phyloP scores from a whole-genome alignment of 73 alveolate species.

The Paramecium caudatum region DNA sequence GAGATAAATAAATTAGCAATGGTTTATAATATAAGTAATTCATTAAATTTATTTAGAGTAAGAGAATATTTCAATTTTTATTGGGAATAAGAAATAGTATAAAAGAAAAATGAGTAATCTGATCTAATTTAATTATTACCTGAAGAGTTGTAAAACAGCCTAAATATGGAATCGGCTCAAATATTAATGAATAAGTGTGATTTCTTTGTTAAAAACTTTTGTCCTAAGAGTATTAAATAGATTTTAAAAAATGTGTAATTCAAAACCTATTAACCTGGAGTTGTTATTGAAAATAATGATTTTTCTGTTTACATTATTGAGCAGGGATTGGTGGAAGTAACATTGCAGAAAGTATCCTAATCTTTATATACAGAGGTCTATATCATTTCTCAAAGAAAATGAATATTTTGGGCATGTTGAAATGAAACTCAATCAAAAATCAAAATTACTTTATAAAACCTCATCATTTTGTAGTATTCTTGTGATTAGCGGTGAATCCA shows the following conservation, averaged over 20 bases:
- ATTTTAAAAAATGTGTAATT: not conserved
- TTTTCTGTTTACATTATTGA: constrained; percentile 12
- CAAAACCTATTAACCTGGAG: constrained; percentile 14
- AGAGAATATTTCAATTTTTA: constrained; percentile 73
- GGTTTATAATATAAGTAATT: constrained; percentile 28
- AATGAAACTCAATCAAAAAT: not conserved
- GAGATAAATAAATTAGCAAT: constrained; percentile 63
- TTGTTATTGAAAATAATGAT: constrained; percentile 6
- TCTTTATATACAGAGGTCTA: not conserved
- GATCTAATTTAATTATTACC: constrained; percentile 55
- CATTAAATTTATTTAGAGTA: constrained; percentile 4
- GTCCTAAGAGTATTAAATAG: not conserved
- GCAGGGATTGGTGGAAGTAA: not conserved
- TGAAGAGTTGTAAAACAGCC: constrained; percentile 47
- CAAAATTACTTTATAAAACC: not conserved
- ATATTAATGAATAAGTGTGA: constrained; percentile 8
- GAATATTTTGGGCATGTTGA: constrained; percentile 39
- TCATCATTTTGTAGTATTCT: constrained; percentile 32
- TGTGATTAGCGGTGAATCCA: not conserved
- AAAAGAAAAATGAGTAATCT: constrained; percentile 12
- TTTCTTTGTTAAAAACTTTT: constrained; percentile 39
- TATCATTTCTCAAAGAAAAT: not conserved
- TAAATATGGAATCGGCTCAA: constrained; percentile 42
- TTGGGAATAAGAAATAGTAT: constrained; percentile 60
- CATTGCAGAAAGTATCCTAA: not conserved